Conservation (phyloP, 768 basidiomycete species). For the Tulasnella sp. region DNA sequence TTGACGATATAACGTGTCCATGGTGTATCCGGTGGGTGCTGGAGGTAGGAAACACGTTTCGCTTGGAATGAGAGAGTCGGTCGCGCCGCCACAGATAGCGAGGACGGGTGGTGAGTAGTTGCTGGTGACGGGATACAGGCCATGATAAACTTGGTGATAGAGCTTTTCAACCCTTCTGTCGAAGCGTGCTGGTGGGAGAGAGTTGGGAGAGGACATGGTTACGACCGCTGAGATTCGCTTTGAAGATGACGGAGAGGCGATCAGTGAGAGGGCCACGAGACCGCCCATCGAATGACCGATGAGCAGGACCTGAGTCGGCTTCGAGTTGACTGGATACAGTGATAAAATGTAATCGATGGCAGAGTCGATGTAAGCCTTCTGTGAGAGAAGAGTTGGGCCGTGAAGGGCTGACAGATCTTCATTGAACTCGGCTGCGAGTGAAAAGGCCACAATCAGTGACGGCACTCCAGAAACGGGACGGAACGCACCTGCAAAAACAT, state of each 20-base stretch:
- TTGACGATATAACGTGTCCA: constrained; percentile 32
- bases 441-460: neutral
- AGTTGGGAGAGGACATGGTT: constrained; percentile 95
- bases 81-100: constrained; percentile 83
- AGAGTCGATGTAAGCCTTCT: constrained; percentile 60
- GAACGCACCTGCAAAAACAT: constrained; percentile 72
- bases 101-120: constrained; percentile 47
- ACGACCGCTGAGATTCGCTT: constrained; percentile 60
- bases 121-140: constrained; percentile 20
- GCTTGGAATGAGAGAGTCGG: constrained; percentile 84
- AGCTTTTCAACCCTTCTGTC: constrained; percentile 75
- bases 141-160: constrained; percentile 30
- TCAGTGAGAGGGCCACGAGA: constrained; percentile 69
- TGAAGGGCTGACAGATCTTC: constrained; percentile 96
- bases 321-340: constrained; percentile 41
- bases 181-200: constrained; percentile 77
- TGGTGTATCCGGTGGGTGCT: constrained; percentile 7
- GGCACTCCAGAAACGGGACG: neutral
- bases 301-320: constrained; percentile 51
- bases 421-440: constrained; percentile 67
- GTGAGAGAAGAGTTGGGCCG: constrained; percentile 72
- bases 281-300: constrained; percentile 99
- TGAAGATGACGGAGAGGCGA: constrained; percentile 22
- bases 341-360: constrained; percentile 72
- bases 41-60: constrained; percentile 65